These are phyloP conservation scores for Amylocystis lapponica DNA, from an alignment of 768 basidiomycete genomes.

Conservation along the genomic window DNA sequence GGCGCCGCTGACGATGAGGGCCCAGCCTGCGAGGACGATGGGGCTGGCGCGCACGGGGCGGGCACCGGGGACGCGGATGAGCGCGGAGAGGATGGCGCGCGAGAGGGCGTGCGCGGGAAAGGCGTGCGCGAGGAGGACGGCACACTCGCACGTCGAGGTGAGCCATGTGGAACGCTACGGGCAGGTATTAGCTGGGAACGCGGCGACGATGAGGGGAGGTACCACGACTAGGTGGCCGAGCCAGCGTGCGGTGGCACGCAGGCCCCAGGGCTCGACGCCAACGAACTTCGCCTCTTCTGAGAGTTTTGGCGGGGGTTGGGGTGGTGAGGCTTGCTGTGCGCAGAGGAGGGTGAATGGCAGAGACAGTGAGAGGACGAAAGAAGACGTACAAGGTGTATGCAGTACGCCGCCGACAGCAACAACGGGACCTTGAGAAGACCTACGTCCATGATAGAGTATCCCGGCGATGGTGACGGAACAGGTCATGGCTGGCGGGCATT, in stretches of 20 bases:
- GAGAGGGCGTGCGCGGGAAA: background rate
- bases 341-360: too few relatives aligned
- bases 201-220: background rate
- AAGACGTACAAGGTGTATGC: background rate
- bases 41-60: background rate
- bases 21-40: constrained; percentile 1
- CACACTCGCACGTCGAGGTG: background rate
- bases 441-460: background rate
- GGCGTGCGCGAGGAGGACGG: background rate
- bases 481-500: too few relatives aligned
- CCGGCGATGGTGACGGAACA: too few relatives aligned
- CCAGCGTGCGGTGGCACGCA: background rate
- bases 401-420: constrained; percentile 1
- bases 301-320: background rate
- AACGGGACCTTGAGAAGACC: background rate
- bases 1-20: background rate
- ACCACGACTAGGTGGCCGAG: background rate
- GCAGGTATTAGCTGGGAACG: background rate
- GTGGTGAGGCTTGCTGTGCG: background rate
- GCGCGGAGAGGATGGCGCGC: background rate
- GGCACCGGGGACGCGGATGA: background rate
- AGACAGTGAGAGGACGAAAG: too few relatives aligned
- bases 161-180: background rate
- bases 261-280: background rate
- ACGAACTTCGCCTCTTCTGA: background rate